Conservation (phyloP, 2,329 filamentous ascomycete species). For the Fusarium cicatricum region DNA sequence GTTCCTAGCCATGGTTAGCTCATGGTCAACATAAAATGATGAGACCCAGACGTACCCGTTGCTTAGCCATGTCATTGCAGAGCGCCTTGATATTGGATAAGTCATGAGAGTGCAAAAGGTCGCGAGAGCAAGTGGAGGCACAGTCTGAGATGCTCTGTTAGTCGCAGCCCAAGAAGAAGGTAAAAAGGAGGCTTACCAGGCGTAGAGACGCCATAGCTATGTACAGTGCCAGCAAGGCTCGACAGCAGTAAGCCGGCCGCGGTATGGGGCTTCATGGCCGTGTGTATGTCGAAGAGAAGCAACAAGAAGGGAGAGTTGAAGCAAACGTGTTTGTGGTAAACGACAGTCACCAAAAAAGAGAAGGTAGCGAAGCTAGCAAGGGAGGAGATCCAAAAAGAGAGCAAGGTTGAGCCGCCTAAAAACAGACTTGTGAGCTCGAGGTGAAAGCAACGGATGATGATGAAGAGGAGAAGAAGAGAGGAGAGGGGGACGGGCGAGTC, state of each 20-base stretch:
- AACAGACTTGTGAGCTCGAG: slow-evolving; percentile 37
- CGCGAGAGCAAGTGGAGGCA: slow-evolving; percentile 27
- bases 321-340: slow-evolving; percentile 43
- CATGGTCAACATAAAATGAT: slow-evolving; percentile 4
- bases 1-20: slow-evolving; percentile 36
- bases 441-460: slow-evolving; percentile 32
- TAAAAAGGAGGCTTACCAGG: slow-evolving; percentile 15
- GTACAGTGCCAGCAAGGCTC: slow-evolving; percentile 13
- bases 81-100: slow-evolving; percentile 15
- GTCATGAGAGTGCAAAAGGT: slow-evolving; percentile 16
- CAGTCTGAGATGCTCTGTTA: slow-evolving; percentile 22
- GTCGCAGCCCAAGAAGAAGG: not conserved
- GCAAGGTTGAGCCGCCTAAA: slow-evolving; percentile 31
- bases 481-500: not conserved
- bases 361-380: slow-evolving; percentile 15
- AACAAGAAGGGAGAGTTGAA: slow-evolving; percentile 22
- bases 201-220: slow-evolving; percentile 1
- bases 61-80: slow-evolving; percentile 33
- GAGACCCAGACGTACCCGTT: slow-evolving; percentile 33
- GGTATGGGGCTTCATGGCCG: slow-evolving; percentile 38
- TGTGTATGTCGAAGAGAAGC: not conserved
- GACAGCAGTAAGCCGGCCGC: slow-evolving; percentile 16
- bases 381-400: slow-evolving; percentile 46
- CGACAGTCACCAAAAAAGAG: slow-evolving; percentile 45
- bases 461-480: slow-evolving; percentile 8